A percentile compares a stretch with the other conserved stretches of the same genome.
These are phyloP conservation scores for Russula griseocarnosa DNA, from an alignment of 768 basidiomycete genomes.

Conservation along the genomic window DNA sequence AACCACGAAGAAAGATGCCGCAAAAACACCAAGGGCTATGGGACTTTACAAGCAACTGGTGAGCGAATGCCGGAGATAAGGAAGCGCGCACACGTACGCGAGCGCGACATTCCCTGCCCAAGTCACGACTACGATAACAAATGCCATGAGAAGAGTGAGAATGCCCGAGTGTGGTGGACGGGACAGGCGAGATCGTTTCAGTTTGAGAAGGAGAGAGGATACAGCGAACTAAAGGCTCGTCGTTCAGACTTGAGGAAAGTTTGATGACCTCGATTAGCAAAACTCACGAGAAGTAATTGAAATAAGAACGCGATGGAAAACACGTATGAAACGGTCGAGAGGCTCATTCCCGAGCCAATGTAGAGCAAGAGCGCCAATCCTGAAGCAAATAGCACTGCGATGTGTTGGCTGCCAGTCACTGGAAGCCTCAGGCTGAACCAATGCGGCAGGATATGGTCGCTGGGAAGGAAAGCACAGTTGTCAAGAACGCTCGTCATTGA, in stretches of 20 bases:
- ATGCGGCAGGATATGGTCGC: slow-evolving; percentile 25
- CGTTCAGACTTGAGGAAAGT: not conserved
- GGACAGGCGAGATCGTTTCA: slow-evolving; percentile 25
- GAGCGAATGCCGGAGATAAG: not conserved
- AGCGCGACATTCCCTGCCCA: slow-evolving; percentile 26
- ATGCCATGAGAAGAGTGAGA: slow-evolving; percentile 22
- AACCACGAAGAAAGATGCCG: slow-evolving; percentile 20
- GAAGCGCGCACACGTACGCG: slow-evolving; percentile 10
- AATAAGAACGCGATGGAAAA: slow-evolving; percentile 29
- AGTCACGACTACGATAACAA: slow-evolving; percentile 21
- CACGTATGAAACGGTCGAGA: slow-evolving; percentile 25
- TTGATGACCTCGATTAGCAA: not conserved
- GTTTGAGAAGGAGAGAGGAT: slow-evolving; percentile 24
- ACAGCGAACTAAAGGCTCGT: slow-evolving; percentile 20
- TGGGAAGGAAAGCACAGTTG: not conserved
- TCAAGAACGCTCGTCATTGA: not conserved
- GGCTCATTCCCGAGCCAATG: slow-evolving; percentile 27
- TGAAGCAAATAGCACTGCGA: slow-evolving; percentile 19
- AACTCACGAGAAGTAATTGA: slow-evolving; percentile 25
- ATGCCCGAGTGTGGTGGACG: slow-evolving; percentile 23
- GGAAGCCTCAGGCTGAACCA: slow-evolving; percentile 26
- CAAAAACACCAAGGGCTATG: slow-evolving; percentile 23
- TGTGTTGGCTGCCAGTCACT: slow-evolving; percentile 22
- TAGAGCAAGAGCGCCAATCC: slow-evolving; percentile 26
- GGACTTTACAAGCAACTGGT: slow-evolving; percentile 15